phyloP scores from a whole-genome alignment of 805 yeast genomes.

The Ogataea polymorpha region DNA sequence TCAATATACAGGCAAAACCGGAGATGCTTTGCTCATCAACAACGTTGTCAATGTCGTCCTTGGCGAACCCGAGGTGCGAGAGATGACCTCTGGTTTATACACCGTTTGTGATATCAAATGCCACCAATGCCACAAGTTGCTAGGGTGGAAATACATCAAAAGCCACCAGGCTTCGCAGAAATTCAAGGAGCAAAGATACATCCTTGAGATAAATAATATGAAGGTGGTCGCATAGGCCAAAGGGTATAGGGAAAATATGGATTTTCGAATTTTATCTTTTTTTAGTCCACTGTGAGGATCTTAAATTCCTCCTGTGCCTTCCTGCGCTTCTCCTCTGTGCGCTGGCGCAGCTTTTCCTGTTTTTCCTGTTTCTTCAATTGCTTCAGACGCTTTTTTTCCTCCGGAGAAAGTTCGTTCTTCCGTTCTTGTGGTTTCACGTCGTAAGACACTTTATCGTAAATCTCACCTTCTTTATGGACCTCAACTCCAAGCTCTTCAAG shows the following conservation, averaged over 20 bases:
- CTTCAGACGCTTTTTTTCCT: slow-evolving; percentile 32
- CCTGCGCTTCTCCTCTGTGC: slow-evolving; percentile 19
- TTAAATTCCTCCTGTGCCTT: slow-evolving; percentile 10
- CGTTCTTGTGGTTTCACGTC: slow-evolving; percentile 14
- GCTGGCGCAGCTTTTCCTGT: slow-evolving; percentile 29
- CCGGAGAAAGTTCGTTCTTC: slow-evolving; percentile 8
- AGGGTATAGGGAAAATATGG: slow-evolving; percentile 2
- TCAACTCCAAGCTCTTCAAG: slow-evolving; percentile 26
- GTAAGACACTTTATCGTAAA: slow-evolving; percentile 17
- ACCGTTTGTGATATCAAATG: slow-evolving; percentile 56
- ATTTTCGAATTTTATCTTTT: neutral
- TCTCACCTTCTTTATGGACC: slow-evolving; percentile 21
- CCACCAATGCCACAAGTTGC: slow-evolving; percentile 46
- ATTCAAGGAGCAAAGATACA: slow-evolving; percentile 60
- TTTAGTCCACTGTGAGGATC: slow-evolving; percentile 16
- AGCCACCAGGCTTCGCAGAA: slow-evolving; percentile 44
- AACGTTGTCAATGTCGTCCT: slow-evolving; percentile 34
- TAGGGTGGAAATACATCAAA: slow-evolving; percentile 65
- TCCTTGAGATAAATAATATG: slow-evolving; percentile 41
- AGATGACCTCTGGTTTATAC: slow-evolving; percentile 61
- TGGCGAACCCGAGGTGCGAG: slow-evolving; percentile 22
- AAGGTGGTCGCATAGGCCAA: slow-evolving; percentile 11
- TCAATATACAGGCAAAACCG: slow-evolving; percentile 53
- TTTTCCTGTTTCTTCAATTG: slow-evolving; percentile 34
- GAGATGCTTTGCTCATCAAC: slow-evolving; percentile 54